A percentile compares a stretch with the other conserved stretches of the same genome.
Conservation (phyloP, 2,329 filamentous ascomycete genomes). For the Fusarium nisikadoi region DNA sequence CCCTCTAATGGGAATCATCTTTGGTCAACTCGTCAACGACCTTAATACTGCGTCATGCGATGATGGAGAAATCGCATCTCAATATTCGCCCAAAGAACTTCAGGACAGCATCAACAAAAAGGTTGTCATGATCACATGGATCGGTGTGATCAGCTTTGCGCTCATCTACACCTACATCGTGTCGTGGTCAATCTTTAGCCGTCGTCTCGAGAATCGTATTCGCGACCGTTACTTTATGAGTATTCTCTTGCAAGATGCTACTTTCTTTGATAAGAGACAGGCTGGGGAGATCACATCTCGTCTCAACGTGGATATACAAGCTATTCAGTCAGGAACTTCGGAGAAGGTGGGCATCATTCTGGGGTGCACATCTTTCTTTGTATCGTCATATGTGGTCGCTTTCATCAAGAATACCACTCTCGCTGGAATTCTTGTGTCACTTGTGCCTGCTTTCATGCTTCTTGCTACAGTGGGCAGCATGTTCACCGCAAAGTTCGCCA, state of each 20-base stretch:
- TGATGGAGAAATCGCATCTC: conserved; percentile 36
- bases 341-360: conserved; percentile 77
- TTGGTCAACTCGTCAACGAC: conserved; percentile 71
- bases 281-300: conserved; percentile 72
- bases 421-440: conserved; percentile 70
- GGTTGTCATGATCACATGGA: conserved; percentile 70
- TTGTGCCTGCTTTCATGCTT: conserved; percentile 71
- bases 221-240: conserved; percentile 69
- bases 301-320: conserved; percentile 72
- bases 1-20: conserved; percentile 71
- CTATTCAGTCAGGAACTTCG: conserved; percentile 73
- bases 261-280: conserved; percentile 71
- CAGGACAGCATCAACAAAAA: conserved; percentile 63
- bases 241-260: conserved; percentile 69
- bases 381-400: conserved; percentile 73
- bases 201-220: conserved; percentile 70
- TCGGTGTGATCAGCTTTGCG: conserved; percentile 71
- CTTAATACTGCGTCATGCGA: conserved; percentile 68
- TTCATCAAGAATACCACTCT: conserved; percentile 72
- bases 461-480: conserved; percentile 66
- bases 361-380: conserved; percentile 70
- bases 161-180: conserved; percentile 72
- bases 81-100: conserved; percentile 45
- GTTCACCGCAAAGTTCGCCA: conserved; percentile 63
- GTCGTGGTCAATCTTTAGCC: conserved; percentile 72